Evolutionary conservation across 2,329 filamentous ascomycete genomes (phyloP).

Genomic region (Colletotrichum liriopes): DNA sequence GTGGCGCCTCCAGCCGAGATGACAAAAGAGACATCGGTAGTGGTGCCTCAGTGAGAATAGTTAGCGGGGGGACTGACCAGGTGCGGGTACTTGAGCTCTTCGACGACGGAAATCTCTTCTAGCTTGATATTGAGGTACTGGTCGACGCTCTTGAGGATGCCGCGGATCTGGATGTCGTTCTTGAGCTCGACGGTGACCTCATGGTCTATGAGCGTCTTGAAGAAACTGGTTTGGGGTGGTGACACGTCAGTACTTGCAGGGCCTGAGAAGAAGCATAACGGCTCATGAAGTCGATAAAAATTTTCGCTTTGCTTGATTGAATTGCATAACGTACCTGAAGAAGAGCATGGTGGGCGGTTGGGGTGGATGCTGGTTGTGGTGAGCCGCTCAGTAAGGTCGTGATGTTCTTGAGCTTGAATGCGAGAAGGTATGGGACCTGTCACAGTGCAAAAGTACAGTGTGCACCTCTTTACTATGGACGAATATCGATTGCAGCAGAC

Average conservation of each 20-base stretch:
- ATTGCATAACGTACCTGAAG: conserved; percentile 56
- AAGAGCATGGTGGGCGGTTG: conserved; percentile 58
- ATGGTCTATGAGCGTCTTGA: conserved; percentile 98
- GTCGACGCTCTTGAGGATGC: conserved; percentile 96
- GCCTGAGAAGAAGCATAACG: neutral
- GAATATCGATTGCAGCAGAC: neutral
- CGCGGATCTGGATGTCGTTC: conserved; percentile 98
- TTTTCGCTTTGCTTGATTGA: neutral
- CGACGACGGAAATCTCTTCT: conserved; percentile 92
- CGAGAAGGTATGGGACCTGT: conserved; percentile 15
- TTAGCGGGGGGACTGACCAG: conserved; percentile 68
- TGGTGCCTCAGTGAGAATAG: neutral
- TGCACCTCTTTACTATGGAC: neutral
- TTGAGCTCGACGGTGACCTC: conserved; percentile 99
- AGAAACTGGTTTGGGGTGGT: conserved; percentile 77
- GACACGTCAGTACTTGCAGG: conserved; percentile 17
- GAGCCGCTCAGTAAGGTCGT: conserved; percentile 35
- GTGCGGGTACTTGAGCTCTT: conserved; percentile 96
- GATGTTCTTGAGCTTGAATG: conserved; percentile 29
- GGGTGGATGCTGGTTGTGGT: conserved; percentile 24
- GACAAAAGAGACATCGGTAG: neutral
- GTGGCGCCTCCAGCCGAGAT: neutral
- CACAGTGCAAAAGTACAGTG: conserved; percentile 25
- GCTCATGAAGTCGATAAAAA: neutral
- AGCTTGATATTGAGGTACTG: conserved; percentile 99